Percentiles rank a stretch among this genome's conserved stretches.
Conservation (phyloP, 768 basidiomycete species). For the Hypholoma fasciculare region DNA sequence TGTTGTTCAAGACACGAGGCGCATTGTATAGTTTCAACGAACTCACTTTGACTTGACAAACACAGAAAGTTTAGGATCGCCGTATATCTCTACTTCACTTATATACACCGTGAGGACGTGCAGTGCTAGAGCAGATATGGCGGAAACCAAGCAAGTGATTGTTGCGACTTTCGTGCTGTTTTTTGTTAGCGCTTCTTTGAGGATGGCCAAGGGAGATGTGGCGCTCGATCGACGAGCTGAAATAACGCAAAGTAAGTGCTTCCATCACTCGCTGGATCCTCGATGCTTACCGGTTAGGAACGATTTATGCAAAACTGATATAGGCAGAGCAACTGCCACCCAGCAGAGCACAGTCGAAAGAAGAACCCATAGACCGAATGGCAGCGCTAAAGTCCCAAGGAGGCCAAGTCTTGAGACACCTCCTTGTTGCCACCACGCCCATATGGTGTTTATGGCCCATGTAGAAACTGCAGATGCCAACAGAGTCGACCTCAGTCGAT, state of each 20-base stretch:
- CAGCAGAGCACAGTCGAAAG: conserved; percentile 43
- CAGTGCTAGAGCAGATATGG: conserved; percentile 40
- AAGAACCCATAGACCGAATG: conserved; percentile 46
- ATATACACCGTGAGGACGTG: conserved; percentile 40
- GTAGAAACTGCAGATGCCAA: conserved; percentile 47
- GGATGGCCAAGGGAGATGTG: conserved; percentile 50
- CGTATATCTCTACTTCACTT: conserved; percentile 26
- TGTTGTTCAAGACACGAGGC: not conserved
- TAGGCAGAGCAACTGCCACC: conserved; percentile 54
- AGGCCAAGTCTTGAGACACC: conserved; percentile 31
- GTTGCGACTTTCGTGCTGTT: conserved; percentile 45
- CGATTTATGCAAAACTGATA: conserved; percentile 55
- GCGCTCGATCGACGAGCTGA: conserved; percentile 48
- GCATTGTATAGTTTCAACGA: not conserved
- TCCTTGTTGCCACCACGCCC: conserved; percentile 46
- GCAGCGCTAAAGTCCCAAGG: conserved; percentile 28
- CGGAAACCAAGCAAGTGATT: conserved; percentile 46
- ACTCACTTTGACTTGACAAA: conserved; percentile 71
- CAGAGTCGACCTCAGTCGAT: conserved; percentile 61
- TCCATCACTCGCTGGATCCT: not conserved
- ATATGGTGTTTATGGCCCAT: conserved; percentile 39
- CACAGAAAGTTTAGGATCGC: conserved; percentile 45
- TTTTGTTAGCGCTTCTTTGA: conserved; percentile 48
- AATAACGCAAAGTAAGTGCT: not conserved
- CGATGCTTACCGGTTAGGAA: conserved; percentile 55